Evolutionary conservation across 148 eudicot species (phyloP), one percentile per base, ranked within the genome.

Genomic region (Fallopia convolvulus): DNA sequence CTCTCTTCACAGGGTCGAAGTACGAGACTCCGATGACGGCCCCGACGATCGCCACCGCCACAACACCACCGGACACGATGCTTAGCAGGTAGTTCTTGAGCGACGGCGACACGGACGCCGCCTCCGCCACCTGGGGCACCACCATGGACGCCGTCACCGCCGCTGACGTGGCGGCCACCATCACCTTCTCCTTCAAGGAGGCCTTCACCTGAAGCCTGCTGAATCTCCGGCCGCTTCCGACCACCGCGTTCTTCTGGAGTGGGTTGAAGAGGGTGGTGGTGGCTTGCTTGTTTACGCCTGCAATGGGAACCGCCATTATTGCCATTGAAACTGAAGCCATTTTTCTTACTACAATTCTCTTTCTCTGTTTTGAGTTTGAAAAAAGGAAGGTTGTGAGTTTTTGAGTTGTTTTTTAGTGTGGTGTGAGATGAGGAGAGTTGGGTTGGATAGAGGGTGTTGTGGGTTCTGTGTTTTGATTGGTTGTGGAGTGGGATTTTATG

Each of bases 281-380:
- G 32, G 50, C 33, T 20, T 73, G 50, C 55, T 48, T 73, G 75
- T 42, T 42, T n/a, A 73, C 14, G 18, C 53, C 33, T 11, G 33
- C 33, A 14, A 48, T 36, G 14, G 50, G 50, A 44, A 10, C 33
- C 3, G 53, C 55, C 55, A 48, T 44, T 18, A 41, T 47, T 48
- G 75, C 75, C 75, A 73, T 73, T n/a, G 75, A 73, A 46, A 73
- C 36, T 20, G 75, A 44, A 73, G 75, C 75, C 75, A 73, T 73
- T 21, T 47, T 20, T n/a, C 30, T 26, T 33, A 1, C 72, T 65
- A 15, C n/a, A 65, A 32, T 26, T 33, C 3, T 32, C 44, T 36
- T 14, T 17, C 39, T 61, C 20, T 13, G 0, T 20, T 10, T 20
- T 58, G 21, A 39, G 6, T 36, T 68, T 68, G 72, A 12, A 36